A percentile compares a stretch with the other conserved stretches of the same genome.
Conservation (phyloP, 768 basidiomycete genomes). For the Hygrocybe coccinea region DNA sequence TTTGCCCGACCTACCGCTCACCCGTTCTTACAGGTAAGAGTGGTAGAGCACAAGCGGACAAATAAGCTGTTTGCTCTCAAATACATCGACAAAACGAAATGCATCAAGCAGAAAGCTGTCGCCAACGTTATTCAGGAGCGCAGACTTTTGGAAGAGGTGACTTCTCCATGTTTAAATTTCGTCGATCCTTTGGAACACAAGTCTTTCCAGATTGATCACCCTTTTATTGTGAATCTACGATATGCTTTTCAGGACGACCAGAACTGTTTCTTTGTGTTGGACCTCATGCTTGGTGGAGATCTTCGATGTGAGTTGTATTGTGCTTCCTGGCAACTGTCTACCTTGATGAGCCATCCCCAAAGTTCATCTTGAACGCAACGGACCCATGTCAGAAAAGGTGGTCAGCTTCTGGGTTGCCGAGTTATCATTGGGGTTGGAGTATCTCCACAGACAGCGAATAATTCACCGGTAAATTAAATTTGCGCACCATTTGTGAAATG, state of each 20-base stretch:
- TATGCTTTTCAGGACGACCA: conserved; percentile 98
- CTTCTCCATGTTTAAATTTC: conserved; percentile 12
- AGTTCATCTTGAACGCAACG: conserved; percentile 83
- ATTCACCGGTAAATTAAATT: conserved; percentile 74
- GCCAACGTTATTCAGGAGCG: conserved; percentile 94
- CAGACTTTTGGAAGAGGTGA: conserved; percentile 84
- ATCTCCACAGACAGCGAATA: conserved; percentile 87
- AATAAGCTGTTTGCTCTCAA: conserved; percentile 94
- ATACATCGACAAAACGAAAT: conserved; percentile 94
- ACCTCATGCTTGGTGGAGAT: conserved; percentile 95
- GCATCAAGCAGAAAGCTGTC: conserved; percentile 85
- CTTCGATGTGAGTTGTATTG: conserved; percentile 66
- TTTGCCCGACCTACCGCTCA: conserved; percentile 10
- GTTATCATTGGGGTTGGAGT: conserved; percentile 76
- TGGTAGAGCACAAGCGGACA: conserved; percentile 92
- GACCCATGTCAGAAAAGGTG: conserved; percentile 58
- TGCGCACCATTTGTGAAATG: conserved; percentile 5
- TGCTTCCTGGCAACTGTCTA: conserved; percentile 5
- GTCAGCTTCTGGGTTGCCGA: conserved; percentile 90
- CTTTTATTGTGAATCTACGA: conserved; percentile 83
- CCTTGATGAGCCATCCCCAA: conserved; percentile 1
- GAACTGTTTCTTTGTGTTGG: conserved; percentile 96
- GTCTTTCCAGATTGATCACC: conserved; percentile 67
- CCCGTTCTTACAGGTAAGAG: conserved; percentile 65
- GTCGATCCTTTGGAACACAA: conserved; percentile 1